phyloP scores from a whole-genome alignment of 495 filamentous ascomycete genomes.

The Lentithecium fluviatile region DNA sequence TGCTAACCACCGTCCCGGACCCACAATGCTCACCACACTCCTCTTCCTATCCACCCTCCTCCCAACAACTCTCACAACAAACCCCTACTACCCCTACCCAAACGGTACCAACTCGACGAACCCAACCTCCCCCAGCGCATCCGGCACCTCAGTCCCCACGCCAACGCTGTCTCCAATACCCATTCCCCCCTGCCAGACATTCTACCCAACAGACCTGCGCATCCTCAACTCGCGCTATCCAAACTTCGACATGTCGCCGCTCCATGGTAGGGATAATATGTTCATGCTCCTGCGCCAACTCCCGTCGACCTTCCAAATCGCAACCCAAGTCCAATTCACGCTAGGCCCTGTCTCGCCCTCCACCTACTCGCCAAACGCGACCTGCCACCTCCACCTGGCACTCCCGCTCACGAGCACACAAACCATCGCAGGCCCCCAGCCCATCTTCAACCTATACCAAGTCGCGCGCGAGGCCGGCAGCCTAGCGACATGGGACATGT shows the following conservation, averaged over 20 bases:
- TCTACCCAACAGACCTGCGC: neutral
- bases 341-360: neutral
- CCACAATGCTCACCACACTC: neutral
- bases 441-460: neutral
- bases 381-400: neutral
- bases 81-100: constrained; percentile 14
- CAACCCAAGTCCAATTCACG: neutral
- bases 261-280: neutral
- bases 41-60: too few species aligned
- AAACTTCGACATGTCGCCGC: neutral
- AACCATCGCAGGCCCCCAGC: neutral
- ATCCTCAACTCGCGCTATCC: constrained; percentile 13
- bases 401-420: neutral
- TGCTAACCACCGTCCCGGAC: too few species aligned
- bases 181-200: neutral
- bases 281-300: constrained; percentile 10
- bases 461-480: neutral
- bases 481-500: neutral
- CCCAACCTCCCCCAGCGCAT: too few species aligned
- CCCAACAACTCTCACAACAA: neutral
- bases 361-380: neutral
- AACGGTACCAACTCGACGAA: neutral
- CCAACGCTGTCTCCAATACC: neutral
- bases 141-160: too few species aligned
- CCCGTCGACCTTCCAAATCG: neutral